Evolutionary conservation across 257 asterid species (phyloP), one percentile per base, ranked within the genome.

Genomic region (Rubia yunnanensis): DNA sequence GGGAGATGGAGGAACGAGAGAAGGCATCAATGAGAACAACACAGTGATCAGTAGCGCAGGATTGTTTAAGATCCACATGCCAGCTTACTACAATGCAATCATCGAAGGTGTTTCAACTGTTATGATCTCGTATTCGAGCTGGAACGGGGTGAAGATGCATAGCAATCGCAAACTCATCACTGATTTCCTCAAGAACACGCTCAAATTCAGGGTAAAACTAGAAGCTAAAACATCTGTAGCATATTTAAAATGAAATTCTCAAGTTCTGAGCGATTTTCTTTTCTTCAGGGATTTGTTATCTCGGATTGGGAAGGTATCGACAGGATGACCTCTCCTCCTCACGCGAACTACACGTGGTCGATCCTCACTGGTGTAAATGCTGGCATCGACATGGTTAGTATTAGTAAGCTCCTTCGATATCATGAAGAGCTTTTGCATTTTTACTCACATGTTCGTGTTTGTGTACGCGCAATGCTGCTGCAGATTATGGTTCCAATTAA

Each of bases 61-160:
- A 3, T 62, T 88, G 77, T 72, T 80, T n/a, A 70, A 81, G 31
- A 88, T 85, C 60, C 96, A 88, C 61, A 84, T 88, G 94, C 81
- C 87, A 0, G 83, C 79, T 31, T 88, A 85, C 78, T 73, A 74
- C 22, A 61, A 80, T 68, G 65, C 96, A 13, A 65, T 88, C 71
- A 74, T 74, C 64, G 79, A 85, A 56, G 94, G 96, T 14, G 94
- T 88, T 2, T 84, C 85, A 0, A 79, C 87, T 0, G 64, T 88
- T 65, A 88, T 88, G 91, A 10, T 86, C 73, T 88, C 96, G 30
- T 88, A 88, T 70, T 84, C 96, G 5, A 88, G 96, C 69, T 80
- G 84, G 89, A 88, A 88, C 5, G 96, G 96, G 0, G 17, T 66
- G 14, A 88, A 86, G 72, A 88, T 88, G 96, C 92, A 85, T 54